phyloP scores from a whole-genome alignment of 2,329 filamentous ascomycete species.

The Trichoderma hamatum region DNA sequence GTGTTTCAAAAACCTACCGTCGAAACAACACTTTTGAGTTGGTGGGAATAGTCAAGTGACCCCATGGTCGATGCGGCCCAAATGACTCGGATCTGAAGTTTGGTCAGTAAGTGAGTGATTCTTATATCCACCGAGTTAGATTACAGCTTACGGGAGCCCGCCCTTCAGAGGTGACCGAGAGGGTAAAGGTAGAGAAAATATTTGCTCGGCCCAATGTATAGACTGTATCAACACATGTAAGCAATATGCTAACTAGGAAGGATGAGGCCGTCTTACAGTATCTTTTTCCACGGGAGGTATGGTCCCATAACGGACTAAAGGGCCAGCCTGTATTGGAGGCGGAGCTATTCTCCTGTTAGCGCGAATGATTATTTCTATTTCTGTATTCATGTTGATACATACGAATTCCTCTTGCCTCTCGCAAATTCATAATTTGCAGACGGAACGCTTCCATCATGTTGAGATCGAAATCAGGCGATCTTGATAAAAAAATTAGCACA shows the following conservation, averaged over 20 bases:
- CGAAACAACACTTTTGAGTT: slow-evolving; percentile 58
- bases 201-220: slow-evolving; percentile 63
- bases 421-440: slow-evolving; percentile 53
- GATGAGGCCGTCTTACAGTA: slow-evolving; percentile 31
- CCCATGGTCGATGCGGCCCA: slow-evolving; percentile 50
- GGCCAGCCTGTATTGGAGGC: slow-evolving; percentile 41
- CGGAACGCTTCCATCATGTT: slow-evolving; percentile 56
- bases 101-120: slow-evolving; percentile 14
- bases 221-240: slow-evolving; percentile 41
- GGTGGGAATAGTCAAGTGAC: slow-evolving; percentile 48
- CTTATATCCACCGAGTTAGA: background rate
- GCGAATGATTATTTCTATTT: background rate
- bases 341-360: slow-evolving; percentile 31
- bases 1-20: slow-evolving; percentile 45
- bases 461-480: slow-evolving; percentile 56
- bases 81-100: slow-evolving; percentile 49
- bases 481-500: slow-evolving; percentile 32
- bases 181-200: slow-evolving; percentile 59
- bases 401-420: slow-evolving; percentile 58
- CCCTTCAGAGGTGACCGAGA: slow-evolving; percentile 54
- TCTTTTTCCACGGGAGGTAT: slow-evolving; percentile 31
- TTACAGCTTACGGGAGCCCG: slow-evolving; percentile 38
- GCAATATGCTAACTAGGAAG: background rate
- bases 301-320: slow-evolving; percentile 40
- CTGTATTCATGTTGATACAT: slow-evolving; percentile 32